Conservation (phyloP, 176 grass and related monocot species). For the Raddia distichophylla region DNA sequence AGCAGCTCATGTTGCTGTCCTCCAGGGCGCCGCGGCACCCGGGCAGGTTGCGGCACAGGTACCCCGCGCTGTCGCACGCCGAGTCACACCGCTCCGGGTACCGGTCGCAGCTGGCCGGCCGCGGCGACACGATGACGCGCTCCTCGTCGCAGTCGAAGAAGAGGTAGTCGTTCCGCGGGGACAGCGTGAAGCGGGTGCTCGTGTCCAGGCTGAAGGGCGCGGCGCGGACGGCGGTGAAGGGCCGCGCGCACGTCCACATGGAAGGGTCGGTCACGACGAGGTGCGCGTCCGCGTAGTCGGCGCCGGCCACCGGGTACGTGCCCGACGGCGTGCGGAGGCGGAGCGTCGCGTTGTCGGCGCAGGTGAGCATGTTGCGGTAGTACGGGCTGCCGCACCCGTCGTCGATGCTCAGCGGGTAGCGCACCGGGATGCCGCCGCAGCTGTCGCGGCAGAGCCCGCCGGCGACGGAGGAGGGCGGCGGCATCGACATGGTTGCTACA, state of each 20-base stretch:
- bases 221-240: constrained; percentile 37
- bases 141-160: constrained; percentile 85
- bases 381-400: constrained; percentile 93
- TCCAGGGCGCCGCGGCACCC: constrained; percentile 55
- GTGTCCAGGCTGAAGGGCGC: constrained; percentile 91
- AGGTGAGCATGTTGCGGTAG: constrained; percentile 85
- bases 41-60: constrained; percentile 91
- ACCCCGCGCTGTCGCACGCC: constrained; percentile 78
- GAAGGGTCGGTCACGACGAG: constrained; percentile 78
- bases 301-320: constrained; percentile 61
- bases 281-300: constrained; percentile 86
- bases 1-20: constrained; percentile 62
- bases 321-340: constrained; percentile 83
- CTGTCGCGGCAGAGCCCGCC: constrained; percentile 57
- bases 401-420: constrained; percentile 79
- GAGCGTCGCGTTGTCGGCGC: constrained; percentile 63
- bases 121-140: constrained; percentile 72
- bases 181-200: constrained; percentile 91
- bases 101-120: constrained; percentile 69
- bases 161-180: constrained; percentile 78
- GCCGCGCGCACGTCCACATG: constrained; percentile 83
- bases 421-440: constrained; percentile 72
- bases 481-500: not conserved
- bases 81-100: constrained; percentile 84
- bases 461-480: constrained; percentile 12